These are phyloP conservation scores for Aspergillus sparsus DNA, from an alignment of 495 filamentous ascomycete genomes.

Conservation along the genomic window DNA sequence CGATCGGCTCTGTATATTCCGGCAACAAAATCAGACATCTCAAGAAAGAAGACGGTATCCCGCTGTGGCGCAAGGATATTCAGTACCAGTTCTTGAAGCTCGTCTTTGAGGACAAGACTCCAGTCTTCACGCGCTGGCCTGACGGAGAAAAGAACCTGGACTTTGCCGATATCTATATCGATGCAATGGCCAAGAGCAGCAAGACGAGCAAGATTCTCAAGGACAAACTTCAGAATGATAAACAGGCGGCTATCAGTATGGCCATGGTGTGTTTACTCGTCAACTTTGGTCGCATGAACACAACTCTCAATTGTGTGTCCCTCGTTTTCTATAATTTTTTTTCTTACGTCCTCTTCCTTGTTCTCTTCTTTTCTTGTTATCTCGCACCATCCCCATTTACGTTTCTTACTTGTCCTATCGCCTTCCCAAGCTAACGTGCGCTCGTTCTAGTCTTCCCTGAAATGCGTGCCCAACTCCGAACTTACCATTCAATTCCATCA, in stretches of 20 bases:
- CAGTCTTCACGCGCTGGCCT: slow-evolving; percentile 84
- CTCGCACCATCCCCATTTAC: no score
- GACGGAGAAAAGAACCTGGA: slow-evolving; percentile 71
- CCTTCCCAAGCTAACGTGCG: not conserved
- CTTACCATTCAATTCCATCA: slow-evolving; percentile 96
- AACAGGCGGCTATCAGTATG: slow-evolving; percentile 91
- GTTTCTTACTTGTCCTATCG: slow-evolving; percentile 33
- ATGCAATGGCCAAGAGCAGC: slow-evolving; percentile 97
- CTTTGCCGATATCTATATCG: slow-evolving; percentile 96
- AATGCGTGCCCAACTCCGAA: slow-evolving; percentile 97
- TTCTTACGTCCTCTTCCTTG: not conserved
- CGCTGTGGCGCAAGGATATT: slow-evolving; percentile 95
- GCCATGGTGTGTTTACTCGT: slow-evolving; percentile 98
- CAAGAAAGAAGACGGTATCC: slow-evolving; percentile 97
- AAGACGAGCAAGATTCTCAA: slow-evolving; percentile 98
- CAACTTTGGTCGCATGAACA: slow-evolving; percentile 98
- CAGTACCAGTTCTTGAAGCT: slow-evolving; percentile 92
- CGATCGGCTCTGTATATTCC: slow-evolving; percentile 68
- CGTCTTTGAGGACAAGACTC: slow-evolving; percentile 82
- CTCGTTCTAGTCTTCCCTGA: slow-evolving; percentile 83
- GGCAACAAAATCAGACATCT: slow-evolving; percentile 95
- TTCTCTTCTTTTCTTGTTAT: not conserved
- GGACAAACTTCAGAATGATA: slow-evolving; percentile 93
- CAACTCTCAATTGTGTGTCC: slow-evolving; percentile 87
- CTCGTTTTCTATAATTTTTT: slow-evolving; percentile 3